Evolutionary conservation across 1,139 yeast genomes (phyloP).

Genomic region (Sugiyamaella grinbergsii): DNA sequence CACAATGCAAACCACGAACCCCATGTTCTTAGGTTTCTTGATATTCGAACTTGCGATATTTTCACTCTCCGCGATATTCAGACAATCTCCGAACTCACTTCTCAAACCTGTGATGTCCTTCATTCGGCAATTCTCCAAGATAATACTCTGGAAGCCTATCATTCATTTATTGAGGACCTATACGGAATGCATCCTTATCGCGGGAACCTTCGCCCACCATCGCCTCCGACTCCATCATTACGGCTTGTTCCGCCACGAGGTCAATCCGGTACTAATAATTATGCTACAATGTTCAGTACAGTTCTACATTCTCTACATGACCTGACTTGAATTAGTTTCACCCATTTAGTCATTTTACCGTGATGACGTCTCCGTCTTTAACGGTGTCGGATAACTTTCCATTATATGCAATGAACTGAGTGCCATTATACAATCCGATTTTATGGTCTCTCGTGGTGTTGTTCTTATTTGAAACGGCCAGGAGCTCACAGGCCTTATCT

Average conservation of each 20-base stretch:
- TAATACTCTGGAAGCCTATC: constrained; percentile 30
- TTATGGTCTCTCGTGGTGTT: constrained; percentile 49
- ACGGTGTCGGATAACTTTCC: constrained; percentile 26
- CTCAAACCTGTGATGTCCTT: constrained; percentile 23
- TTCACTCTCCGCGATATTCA: constrained; percentile 28
- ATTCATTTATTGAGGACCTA: constrained; percentile 25
- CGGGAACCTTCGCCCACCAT: background rate
- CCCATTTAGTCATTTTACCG: constrained; percentile 11
- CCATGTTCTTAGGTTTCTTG: constrained; percentile 17
- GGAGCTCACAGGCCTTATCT: constrained; percentile 62
- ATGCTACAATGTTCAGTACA: background rate
- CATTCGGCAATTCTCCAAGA: constrained; percentile 32
- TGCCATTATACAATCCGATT: constrained; percentile 26
- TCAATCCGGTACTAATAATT: background rate
- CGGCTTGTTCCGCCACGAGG: background rate
- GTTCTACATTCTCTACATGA: constrained; percentile 2
- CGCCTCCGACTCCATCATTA: background rate
- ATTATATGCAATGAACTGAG: constrained; percentile 23
- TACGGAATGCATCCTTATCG: constrained; percentile 17
- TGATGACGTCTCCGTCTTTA: constrained; percentile 25
- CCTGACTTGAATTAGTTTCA: background rate
- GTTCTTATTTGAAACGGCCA: constrained; percentile 60
- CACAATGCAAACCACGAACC: background rate
- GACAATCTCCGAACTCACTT: constrained; percentile 18
- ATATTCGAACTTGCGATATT: constrained; percentile 28